A percentile compares a stretch with the other conserved stretches of the same genome.
phyloP scores from a whole-genome alignment of 805 yeast genomes.

The Zygotorulaspora florentina region DNA sequence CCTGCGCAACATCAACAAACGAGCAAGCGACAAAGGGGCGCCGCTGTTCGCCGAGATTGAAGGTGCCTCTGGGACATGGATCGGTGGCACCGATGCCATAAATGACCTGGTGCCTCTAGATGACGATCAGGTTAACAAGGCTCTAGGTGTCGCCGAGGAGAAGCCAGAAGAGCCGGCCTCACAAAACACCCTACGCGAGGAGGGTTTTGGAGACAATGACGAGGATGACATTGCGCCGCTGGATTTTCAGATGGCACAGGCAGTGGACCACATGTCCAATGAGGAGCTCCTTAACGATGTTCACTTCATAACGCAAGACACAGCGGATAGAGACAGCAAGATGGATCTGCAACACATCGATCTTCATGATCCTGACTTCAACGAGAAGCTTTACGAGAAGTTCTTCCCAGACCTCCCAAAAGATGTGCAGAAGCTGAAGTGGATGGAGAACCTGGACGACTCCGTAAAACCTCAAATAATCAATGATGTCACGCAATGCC shows the following conservation, averaged over 20 bases:
- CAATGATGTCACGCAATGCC: conserved; percentile 56
- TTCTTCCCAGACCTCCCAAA: conserved; percentile 87
- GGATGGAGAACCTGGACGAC: conserved; percentile 78
- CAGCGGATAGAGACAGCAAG: conserved; percentile 23
- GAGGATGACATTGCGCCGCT: conserved; percentile 52
- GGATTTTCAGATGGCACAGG: conserved; percentile 43
- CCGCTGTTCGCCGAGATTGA: conserved; percentile 36
- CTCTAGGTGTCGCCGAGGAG: conserved; percentile 19
- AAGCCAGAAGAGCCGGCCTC: not conserved
- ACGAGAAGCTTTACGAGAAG: conserved; percentile 72
- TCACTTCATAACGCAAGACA: conserved; percentile 60
- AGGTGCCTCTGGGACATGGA: conserved; percentile 38
- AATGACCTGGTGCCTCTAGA: conserved; percentile 24
- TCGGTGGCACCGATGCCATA: conserved; percentile 28
- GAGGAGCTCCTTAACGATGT: conserved; percentile 45
- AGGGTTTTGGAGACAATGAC: conserved; percentile 35
- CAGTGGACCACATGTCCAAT: conserved; percentile 42
- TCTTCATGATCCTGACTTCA: conserved; percentile 72
- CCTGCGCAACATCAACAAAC: conserved; percentile 51
- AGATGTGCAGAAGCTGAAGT: conserved; percentile 74
- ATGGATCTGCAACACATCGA: conserved; percentile 39
- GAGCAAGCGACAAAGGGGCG: conserved; percentile 42
- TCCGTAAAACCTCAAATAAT: conserved; percentile 32
- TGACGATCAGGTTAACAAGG: conserved; percentile 30
- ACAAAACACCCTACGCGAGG: not conserved